Evolutionary conservation across 371 early-diverging fungal species (phyloP), one percentile per base, ranked within the genome.

Genomic region (Syncephalastrum contaminatum): DNA sequence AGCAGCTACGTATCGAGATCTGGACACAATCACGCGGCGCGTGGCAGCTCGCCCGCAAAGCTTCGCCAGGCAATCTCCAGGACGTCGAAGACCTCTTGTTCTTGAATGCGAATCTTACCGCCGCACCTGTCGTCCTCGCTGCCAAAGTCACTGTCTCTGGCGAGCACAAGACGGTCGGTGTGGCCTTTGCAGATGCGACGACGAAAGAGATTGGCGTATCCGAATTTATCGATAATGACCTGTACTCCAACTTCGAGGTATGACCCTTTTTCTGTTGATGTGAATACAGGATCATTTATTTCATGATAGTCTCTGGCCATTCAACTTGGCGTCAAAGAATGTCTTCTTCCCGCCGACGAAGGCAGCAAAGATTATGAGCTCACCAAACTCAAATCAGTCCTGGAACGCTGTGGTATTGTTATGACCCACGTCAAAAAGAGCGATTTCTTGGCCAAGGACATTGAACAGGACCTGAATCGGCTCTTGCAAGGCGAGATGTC

Each of bases 1-100:
- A 86, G 60, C 88, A 89, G 57, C 71, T 85, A 51, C 74, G 88
- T 15, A 74, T 98, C 7, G 95, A 97, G 67, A 92, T 98, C 19
- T 95, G 94, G 93, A 79, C 75, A n/a, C 67, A 64, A 55, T 78
- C 67, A 54, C 62, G 47, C 59, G 60, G 60, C n/a, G 53, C 61
- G 40, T 89, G 90, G 91, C 58, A 75, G 52, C 39, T 85, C 0
- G 25, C 66, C 1, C 63, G 71, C 41, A 72, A 66, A 78, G 97
- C 96, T 4, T 95, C 97, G 2, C 98, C 98, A 3, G 98, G 98
- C 18, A 95, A 97, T 56, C 65, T 96, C 48, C 88, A 90, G 61
- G 87, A 84, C 30, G 81, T 98, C 15, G 96, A 98, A 62, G 96
- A 97, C 54, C 64, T 93, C 48, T 62, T 98, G 40, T 96, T 95